Conservation (phyloP, 2,329 filamentous ascomycete species). For the Madurella mycetomatis region DNA sequence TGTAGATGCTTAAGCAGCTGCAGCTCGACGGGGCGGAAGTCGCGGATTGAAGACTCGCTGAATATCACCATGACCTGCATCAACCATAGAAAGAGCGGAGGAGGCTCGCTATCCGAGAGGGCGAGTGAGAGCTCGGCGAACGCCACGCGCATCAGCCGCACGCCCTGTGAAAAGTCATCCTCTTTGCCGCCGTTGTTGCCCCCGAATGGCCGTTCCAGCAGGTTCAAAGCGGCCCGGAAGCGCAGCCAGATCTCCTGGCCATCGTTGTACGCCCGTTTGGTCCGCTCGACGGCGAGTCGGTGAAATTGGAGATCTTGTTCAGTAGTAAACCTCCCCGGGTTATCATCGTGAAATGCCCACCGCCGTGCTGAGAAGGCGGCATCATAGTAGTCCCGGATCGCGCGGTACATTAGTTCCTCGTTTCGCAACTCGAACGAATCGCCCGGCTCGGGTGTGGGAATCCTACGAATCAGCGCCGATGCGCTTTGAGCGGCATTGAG, state of each 20-base stretch:
- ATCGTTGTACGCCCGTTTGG: neutral
- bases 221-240: slow-evolving; percentile 9
- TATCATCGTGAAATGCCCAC: slow-evolving; percentile 5
- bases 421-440: too few relatives aligned
- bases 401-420: slow-evolving; percentile 9
- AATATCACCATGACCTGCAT: slow-evolving; percentile 13
- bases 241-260: slow-evolving; percentile 8
- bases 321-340: neutral
- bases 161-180: slow-evolving; percentile 9
- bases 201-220: slow-evolving; percentile 1
- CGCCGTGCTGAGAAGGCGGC: slow-evolving; percentile 7
- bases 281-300: neutral
- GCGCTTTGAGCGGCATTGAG: too few relatives aligned
- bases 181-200: neutral
- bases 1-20: slow-evolving; percentile 11
- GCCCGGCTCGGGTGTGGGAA: too few relatives aligned
- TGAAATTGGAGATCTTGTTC: neutral
- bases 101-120: neutral
- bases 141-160: slow-evolving; percentile 11
- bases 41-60: slow-evolving; percentile 2
- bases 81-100: slow-evolving; percentile 9
- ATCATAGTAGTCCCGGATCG: slow-evolving; percentile 15
- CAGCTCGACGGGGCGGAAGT: slow-evolving; percentile 7
- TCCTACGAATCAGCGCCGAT: too few relatives aligned
- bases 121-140: slow-evolving; percentile 12